phyloP scores from a whole-genome alignment of 768 basidiomycete genomes.

The Tylopilus sp. region DNA sequence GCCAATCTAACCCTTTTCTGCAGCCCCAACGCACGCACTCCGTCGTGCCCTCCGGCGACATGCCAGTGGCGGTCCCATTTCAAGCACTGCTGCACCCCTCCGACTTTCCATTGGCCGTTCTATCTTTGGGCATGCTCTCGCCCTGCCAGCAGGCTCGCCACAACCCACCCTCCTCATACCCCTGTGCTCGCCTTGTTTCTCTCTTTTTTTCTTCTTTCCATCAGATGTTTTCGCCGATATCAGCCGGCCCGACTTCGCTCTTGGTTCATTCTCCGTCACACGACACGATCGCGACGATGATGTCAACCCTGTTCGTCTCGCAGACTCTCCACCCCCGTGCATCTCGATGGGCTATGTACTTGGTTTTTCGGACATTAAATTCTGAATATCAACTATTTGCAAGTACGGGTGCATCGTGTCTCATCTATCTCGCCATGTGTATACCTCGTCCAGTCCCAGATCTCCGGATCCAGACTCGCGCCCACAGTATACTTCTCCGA shows the following conservation, averaged over 20 bases:
- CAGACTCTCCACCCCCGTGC: not conserved
- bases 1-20: constrained; percentile 1
- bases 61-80: not conserved
- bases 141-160: not conserved
- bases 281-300: not conserved
- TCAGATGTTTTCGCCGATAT: not conserved
- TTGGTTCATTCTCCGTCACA: constrained; percentile 5
- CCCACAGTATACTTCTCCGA: constrained; percentile 7
- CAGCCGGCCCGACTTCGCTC: constrained; percentile 9
- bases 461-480: constrained; percentile 12
- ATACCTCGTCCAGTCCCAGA: constrained; percentile 12
- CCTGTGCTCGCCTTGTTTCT: not conserved
- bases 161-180: not conserved
- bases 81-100: constrained; percentile 2
- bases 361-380: constrained; percentile 24
- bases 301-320: not conserved
- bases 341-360: not conserved
- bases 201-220: not conserved
- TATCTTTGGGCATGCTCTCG: not conserved
- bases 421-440: constrained; percentile 7
- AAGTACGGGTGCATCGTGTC: constrained; percentile 10
- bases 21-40: not conserved
- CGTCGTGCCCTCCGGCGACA: constrained; percentile 4
- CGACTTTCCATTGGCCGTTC: not conserved
- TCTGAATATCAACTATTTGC: constrained; percentile 3